Conservation (phyloP, 495 filamentous ascomycete genomes). For the Annulohypoxylon stygium region DNA sequence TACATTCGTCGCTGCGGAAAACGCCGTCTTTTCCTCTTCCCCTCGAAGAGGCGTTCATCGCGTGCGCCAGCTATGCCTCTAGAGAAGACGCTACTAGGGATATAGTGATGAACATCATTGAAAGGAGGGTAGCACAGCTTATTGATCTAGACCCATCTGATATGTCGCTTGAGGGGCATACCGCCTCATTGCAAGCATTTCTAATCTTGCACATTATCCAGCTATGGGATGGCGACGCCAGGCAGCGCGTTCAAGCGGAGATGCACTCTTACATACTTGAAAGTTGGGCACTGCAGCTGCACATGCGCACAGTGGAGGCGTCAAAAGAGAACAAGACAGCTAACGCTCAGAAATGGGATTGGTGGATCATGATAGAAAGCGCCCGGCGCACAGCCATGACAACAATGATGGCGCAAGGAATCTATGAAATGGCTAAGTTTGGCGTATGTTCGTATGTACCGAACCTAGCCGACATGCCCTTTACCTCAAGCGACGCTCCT, state of each 20-base stretch:
- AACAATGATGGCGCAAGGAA: background rate
- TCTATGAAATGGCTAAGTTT: constrained; percentile 12
- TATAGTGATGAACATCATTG: constrained; percentile 17
- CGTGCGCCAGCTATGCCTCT: constrained; percentile 9
- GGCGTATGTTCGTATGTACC: constrained; percentile 15
- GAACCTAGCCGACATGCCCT: constrained; percentile 2
- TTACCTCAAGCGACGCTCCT: background rate
- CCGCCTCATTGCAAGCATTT: constrained; percentile 5
- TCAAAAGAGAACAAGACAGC: background rate
- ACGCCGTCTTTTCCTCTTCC: constrained; percentile 7
- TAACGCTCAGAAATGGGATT: background rate
- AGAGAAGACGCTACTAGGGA: background rate
- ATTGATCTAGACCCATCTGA: background rate
- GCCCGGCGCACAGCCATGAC: constrained; percentile 7
- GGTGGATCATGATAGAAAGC: constrained; percentile 13
- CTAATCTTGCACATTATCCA: constrained; percentile 11
- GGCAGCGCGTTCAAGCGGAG: constrained; percentile 6
- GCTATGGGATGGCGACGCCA: constrained; percentile 13
- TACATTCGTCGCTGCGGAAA: background rate
- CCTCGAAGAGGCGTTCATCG: constrained; percentile 12
- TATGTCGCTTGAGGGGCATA: background rate
- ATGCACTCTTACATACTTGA: constrained; percentile 15
- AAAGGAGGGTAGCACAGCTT: constrained; percentile 7
- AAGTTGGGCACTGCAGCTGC: constrained; percentile 11
- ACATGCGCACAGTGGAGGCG: background rate